A percentile compares a stretch with the other conserved stretches of the same genome.
Evolutionary conservation across 306 rosid genomes (phyloP).

Genomic region (Ziziphus jujuba): DNA sequence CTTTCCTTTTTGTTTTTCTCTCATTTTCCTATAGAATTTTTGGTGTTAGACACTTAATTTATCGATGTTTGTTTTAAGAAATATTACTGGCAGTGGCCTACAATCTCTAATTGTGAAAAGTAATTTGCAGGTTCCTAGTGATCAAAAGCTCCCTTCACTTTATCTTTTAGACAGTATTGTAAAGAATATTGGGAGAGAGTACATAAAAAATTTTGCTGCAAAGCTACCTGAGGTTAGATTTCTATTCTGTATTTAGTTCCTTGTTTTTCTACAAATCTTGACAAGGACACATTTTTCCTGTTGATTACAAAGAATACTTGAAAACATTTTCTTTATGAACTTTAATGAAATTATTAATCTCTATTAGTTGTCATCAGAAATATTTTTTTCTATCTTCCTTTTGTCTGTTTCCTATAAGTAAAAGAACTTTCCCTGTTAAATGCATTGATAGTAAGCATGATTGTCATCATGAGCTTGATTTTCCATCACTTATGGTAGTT

Average conservation of each 20-base stretch:
- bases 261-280: conserved; percentile 1
- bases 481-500: conserved; percentile 27
- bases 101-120: conserved; percentile 19
- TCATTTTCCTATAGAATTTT: conserved; percentile 12
- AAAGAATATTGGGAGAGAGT: conserved; percentile 93
- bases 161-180: conserved; percentile 96
- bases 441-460: conserved; percentile 11
- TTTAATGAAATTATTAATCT: background rate
- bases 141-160: conserved; percentile 91
- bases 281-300: background rate
- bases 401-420: conserved; percentile 15
- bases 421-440: conserved; percentile 13
- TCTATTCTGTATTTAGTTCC: conserved; percentile 23
- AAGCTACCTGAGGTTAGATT: conserved; percentile 87
- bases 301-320: background rate
- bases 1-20: background rate
- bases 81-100: background rate
- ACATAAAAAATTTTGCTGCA: conserved; percentile 78
- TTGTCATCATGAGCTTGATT: background rate
- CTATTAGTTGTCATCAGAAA: background rate
- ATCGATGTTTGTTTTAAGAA: conserved; percentile 17
- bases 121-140: conserved; percentile 82
- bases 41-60: conserved; percentile 5
- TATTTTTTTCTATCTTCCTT: background rate
- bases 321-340: background rate